Evolutionary conservation across 306 rosid species (phyloP), one percentile per base, ranked within the genome.

Genomic region (Begonia peltatifolia): DNA sequence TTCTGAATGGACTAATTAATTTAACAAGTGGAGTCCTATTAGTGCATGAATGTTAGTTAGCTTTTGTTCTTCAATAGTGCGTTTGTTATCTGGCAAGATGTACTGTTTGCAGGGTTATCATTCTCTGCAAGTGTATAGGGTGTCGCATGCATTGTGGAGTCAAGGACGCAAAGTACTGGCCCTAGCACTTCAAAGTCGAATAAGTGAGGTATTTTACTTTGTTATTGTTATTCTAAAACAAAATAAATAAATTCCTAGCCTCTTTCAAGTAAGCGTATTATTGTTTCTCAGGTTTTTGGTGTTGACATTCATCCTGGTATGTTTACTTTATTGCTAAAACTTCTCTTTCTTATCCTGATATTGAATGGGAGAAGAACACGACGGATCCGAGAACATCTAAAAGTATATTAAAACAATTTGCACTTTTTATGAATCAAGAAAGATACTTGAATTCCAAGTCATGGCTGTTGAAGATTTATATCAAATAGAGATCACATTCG

Each of bases 291-390:
- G 97, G 97, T 90, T 70, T 90, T 90, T 46, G 81, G 87, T 58
- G 75, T 85, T 54, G 97, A 89, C 73, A 85, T 85, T 73, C 95
- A 89, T 71, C 95, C 97, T 12, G 97, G 97, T 85, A 76, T 23
- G 67, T 60, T 73, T 23, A 41, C 62, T 57, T 59, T 51, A 12
- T 59, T 36, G 48, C 65, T 43, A 41, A 53, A 35, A 9, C 12
- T 11, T 4, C 30, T 11, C 30, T 14, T 8, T 46, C 42, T 55
- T 55, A 38, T 5, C 30, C 6, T 23, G 14, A 12, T 18, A 7
- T 52, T 46, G 53, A 16, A 11, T 51, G 44, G 46, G 16, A 6
- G 22, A 23, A 43, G 41, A 14, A 54, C 38, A 30, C 3, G 38
- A 30, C 0, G 38, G 38, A 3, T 30, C 38, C 1, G 3, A 30